Conservation (phyloP, 2,329 filamentous ascomycete genomes). For the Aspergillus neotritici region DNA sequence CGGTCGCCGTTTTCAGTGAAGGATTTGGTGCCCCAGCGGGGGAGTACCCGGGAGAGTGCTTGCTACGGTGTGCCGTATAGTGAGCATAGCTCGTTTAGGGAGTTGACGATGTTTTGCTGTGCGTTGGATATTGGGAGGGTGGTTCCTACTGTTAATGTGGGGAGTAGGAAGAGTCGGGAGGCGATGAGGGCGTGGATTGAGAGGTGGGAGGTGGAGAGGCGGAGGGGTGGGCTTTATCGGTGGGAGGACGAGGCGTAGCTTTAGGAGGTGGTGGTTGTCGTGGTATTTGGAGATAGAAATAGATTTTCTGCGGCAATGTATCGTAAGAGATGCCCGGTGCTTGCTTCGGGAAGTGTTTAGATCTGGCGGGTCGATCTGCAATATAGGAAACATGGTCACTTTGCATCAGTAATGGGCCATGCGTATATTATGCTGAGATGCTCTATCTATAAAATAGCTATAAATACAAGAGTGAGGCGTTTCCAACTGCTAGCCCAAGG, state of each 20-base stretch:
- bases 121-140: conserved; percentile 79
- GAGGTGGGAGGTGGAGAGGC: conserved; percentile 57
- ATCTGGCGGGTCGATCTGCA: too few species aligned
- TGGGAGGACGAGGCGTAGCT: conserved; percentile 34
- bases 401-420: too few species aligned
- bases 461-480: too few species aligned
- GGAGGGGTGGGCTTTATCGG: conserved; percentile 55
- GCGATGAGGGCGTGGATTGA: conserved; percentile 63
- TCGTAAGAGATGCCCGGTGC: too few species aligned
- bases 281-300: too few species aligned
- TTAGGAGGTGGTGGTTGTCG: neutral
- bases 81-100: conserved; percentile 91
- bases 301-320: too few species aligned
- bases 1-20: conserved; percentile 63
- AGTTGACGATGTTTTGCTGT: conserved; percentile 90
- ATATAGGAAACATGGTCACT: too few species aligned
- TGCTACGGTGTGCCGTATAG: conserved; percentile 95
- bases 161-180: conserved; percentile 57
- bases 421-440: too few species aligned
- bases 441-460: too few species aligned
- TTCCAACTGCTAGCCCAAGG: too few species aligned
- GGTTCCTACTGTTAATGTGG: conserved; percentile 90
- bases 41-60: conserved; percentile 72
- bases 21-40: conserved; percentile 75
- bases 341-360: too few species aligned